Evolutionary conservation across 148 eudicot genomes (phyloP), one percentile per base, ranked within the genome.

Genomic region (Rhododendron ferrugineum): DNA sequence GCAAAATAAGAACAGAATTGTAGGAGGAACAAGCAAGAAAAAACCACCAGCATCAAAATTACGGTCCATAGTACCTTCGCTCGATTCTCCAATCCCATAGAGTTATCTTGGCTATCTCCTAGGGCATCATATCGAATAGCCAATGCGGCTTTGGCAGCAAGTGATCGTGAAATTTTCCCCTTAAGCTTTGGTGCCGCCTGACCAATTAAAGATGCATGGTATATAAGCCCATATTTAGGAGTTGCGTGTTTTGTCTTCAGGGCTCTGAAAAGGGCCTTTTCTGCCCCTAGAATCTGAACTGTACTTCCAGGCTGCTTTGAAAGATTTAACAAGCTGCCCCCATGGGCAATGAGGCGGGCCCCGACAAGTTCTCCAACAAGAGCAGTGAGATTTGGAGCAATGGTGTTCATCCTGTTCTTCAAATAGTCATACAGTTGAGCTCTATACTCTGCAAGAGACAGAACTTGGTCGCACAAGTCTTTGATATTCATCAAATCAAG

Each of bases 231-330:
- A 50, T 96, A 96, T 80, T 96, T 96, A 4, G 99, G 99, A 73
- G 99, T 96, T 66, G 99, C 96, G 78, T 96, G 99, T 84, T 96
- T 96, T 32, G 99, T 95, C 90, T 96, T 96, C 85, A 95, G 88
- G 85, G 99, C 99, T 90, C 99, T 91, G 84, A 96, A 96, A 10
- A 96, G 93, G 62, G 99, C 99, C 89, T 96, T 96, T 81, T 96
- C 99, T 15, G 99, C 99, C 54, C 99, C 99, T 60, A 96, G 99
- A 88, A 96, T 96, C 85, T 96, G 98, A 66, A 96, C 98, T 50
- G 99, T 95, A 82, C 99, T 96, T 11, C 99, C 99, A 26, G 99
- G 99, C 85, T 96, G 99, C 92, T 96, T 96, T 32, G 99, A 94
- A 50, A 96, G 97, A 89, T 95, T 96, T 82, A 96, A 10, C 87